Conservation (phyloP, 805 yeast genomes). For the Ogataea glucozyma region DNA sequence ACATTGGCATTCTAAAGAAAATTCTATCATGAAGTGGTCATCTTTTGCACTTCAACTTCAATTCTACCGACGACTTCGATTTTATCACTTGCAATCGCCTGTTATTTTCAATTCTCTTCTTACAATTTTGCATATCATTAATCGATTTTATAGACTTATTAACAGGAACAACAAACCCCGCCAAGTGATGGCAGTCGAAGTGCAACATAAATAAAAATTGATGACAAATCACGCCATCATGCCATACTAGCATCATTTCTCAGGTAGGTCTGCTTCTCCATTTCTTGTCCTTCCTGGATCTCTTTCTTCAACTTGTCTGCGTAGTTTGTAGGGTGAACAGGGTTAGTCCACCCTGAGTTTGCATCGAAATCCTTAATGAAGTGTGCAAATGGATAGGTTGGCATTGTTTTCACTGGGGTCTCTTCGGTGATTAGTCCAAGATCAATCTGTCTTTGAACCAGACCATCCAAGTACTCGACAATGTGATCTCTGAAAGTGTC, state of each 20-base stretch:
- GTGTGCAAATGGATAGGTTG: constrained; percentile 66
- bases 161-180: not conserved
- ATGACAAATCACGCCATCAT: not conserved
- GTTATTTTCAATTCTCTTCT: too few relatives aligned
- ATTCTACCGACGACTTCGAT: too few relatives aligned
- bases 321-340: constrained; percentile 28
- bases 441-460: constrained; percentile 60
- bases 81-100: too few relatives aligned
- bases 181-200: not conserved
- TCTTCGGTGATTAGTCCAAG: constrained; percentile 54
- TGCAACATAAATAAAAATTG: constrained; percentile 5
- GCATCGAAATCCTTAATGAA: constrained; percentile 42
- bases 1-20: constrained; percentile 29
- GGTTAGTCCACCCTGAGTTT: constrained; percentile 45
- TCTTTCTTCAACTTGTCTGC: constrained; percentile 27
- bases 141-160: not conserved
- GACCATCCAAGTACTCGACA: constrained; percentile 53
- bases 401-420: constrained; percentile 57
- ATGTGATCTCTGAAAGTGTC: constrained; percentile 60
- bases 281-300: constrained; percentile 22
- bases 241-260: constrained; percentile 18
- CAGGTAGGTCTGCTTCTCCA: constrained; percentile 26
- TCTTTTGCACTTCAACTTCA: not conserved
- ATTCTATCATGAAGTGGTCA: constrained; percentile 16
- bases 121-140: not conserved